Conservation (phyloP, 495 filamentous ascomycete genomes). For the Chaetomidium leptoderma region DNA sequence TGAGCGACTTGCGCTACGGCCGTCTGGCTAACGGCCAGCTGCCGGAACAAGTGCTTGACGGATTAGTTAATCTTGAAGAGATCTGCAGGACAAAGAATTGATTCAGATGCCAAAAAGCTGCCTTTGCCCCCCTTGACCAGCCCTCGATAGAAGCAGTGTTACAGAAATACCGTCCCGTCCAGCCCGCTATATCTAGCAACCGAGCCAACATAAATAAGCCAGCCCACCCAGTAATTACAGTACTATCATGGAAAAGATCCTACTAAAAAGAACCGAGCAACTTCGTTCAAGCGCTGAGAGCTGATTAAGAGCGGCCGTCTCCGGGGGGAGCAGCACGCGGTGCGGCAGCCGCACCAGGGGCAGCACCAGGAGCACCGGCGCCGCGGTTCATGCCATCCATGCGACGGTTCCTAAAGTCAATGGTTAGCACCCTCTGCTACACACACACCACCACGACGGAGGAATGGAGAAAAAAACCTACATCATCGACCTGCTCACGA, state of each 20-base stretch:
- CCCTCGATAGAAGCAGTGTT: neutral
- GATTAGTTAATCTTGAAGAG: slow-evolving; percentile 58
- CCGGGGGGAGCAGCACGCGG: slow-evolving; percentile 25
- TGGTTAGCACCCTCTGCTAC: slow-evolving; percentile 21
- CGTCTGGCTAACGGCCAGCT: slow-evolving; percentile 59
- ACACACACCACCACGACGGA: neutral
- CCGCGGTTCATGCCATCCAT: slow-evolving; percentile 18
- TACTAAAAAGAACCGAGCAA: neutral
- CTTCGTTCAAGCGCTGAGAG: neutral
- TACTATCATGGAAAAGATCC: slow-evolving; percentile 11
- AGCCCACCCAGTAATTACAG: slow-evolving; percentile 12
- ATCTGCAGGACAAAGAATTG: slow-evolving; percentile 52
- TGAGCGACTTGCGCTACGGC: slow-evolving; percentile 83
- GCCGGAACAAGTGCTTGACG: slow-evolving; percentile 57
- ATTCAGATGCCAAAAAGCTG: slow-evolving; percentile 17
- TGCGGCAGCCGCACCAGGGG: slow-evolving; percentile 27
- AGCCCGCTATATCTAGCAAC: slow-evolving; percentile 1
- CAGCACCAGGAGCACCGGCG: slow-evolving; percentile 16
- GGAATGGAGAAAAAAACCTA: slow-evolving; percentile 48
- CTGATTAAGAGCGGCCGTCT: slow-evolving; percentile 23
- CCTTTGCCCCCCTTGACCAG: neutral
- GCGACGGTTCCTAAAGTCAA: slow-evolving; percentile 31
- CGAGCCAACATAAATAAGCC: neutral
- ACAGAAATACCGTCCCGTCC: neutral
- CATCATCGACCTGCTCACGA: slow-evolving; percentile 82